Conservation (phyloP, 2,329 filamentous ascomycete genomes). For the Microsporum ferrugineum region DNA sequence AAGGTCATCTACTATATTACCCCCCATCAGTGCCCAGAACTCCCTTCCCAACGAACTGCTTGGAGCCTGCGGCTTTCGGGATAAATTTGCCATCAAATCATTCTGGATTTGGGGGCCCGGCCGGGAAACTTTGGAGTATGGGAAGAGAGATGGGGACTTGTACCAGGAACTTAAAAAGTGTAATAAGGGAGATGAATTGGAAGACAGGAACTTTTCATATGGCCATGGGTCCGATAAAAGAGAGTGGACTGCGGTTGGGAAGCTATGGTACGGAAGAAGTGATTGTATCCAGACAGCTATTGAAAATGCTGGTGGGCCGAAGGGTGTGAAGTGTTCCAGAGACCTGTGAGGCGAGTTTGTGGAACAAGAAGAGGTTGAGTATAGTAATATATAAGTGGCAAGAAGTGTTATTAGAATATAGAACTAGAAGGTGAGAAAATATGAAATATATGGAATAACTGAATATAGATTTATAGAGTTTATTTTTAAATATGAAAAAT, state of each 20-base stretch:
- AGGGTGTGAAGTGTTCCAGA: neutral
- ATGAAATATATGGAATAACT: no score
- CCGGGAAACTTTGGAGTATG: neutral
- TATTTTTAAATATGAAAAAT: no score
- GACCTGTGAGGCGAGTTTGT: neutral
- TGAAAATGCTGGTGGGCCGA: neutral
- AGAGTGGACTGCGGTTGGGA: neutral
- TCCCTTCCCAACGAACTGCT: neutral
- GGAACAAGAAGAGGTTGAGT: no score
- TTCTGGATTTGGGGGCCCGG: constrained; percentile 4
- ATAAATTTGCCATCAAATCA: neutral
- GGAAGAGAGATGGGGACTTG: neutral
- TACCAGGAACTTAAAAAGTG: neutral
- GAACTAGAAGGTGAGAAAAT: no score
- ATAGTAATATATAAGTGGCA: no score
- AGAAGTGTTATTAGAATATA: no score
- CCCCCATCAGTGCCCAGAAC: neutral
- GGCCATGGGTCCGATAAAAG: neutral
- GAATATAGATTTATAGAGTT: no score
- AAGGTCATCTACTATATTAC: constrained; percentile 9
- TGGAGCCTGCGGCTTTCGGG: neutral
- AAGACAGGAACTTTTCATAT: constrained; percentile 4
- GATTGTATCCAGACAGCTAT: neutral
- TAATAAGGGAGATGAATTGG: neutral
- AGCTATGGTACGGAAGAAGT: neutral